Percentiles rank a stretch among this genome's conserved stretches.
These are phyloP conservation scores for Buddleja alternifolia DNA, from an alignment of 257 asterid genomes.

Conservation along the genomic window DNA sequence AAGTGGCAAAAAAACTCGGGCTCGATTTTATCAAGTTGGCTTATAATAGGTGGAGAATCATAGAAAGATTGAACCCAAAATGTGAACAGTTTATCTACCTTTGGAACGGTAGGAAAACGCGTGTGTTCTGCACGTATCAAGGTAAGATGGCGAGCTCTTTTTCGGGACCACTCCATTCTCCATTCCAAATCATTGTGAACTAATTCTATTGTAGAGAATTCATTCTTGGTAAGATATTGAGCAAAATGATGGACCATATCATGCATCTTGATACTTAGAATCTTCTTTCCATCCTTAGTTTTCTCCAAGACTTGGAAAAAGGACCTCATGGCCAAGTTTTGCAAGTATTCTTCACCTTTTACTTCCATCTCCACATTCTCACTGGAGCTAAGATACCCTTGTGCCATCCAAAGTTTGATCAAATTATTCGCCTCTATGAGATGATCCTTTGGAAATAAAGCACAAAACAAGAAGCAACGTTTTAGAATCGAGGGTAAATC, in stretches of 20 bases:
- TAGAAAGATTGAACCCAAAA: constrained; percentile 74
- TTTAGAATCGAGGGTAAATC: constrained; percentile 45
- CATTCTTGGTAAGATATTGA: constrained; percentile 44
- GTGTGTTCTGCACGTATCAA: constrained; percentile 56
- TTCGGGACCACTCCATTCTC: constrained; percentile 32
- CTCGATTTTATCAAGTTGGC: constrained; percentile 47
- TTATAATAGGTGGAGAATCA: constrained; percentile 58
- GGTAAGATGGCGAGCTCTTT: constrained; percentile 52
- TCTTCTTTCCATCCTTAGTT: constrained; percentile 36
- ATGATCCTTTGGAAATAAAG: constrained; percentile 50
- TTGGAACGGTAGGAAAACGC: constrained; percentile 46
- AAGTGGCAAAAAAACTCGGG: constrained; percentile 43
- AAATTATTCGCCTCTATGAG: constrained; percentile 43
- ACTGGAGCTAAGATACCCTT: constrained; percentile 42
- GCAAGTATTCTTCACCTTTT: constrained; percentile 41
- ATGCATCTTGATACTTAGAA: constrained; percentile 51
- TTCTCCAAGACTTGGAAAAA: constrained; percentile 40
- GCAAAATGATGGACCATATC: constrained; percentile 61
- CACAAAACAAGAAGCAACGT: constrained; percentile 52
- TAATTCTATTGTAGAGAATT: constrained; percentile 53
- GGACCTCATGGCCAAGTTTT: constrained; percentile 46
- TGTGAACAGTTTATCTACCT: constrained; percentile 46
- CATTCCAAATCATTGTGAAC: constrained; percentile 34
- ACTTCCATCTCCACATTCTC: constrained; percentile 41
- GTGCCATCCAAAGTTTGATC: constrained; percentile 65